Conservation (phyloP, 2,329 filamentous ascomycete genomes). For the Talaromyces islandicus region DNA sequence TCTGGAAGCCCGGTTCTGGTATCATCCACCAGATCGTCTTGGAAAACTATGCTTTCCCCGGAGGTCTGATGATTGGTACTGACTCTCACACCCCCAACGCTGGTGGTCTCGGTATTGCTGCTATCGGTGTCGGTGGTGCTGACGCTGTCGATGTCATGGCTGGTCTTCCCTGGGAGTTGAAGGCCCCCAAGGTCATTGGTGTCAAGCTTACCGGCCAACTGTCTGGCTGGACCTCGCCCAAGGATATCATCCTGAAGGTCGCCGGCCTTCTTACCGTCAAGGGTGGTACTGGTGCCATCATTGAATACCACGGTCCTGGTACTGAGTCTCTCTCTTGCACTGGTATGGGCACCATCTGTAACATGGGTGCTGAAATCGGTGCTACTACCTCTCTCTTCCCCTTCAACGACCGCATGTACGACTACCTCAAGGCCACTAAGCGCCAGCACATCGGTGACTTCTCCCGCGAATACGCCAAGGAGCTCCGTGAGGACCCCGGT, state of each 20-base stretch:
- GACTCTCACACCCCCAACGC: constrained; percentile 97
- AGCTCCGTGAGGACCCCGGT: constrained; percentile 81
- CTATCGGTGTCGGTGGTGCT: constrained; percentile 95
- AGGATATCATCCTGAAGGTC: constrained; percentile 97
- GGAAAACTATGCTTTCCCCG: constrained; percentile 99
- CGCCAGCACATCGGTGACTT: constrained; percentile 86
- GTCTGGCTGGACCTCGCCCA: constrained; percentile 86
- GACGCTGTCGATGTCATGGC: constrained; percentile 99
- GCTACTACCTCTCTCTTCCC: constrained; percentile 92
- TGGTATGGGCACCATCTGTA: constrained; percentile 77
- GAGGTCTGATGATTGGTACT: constrained; percentile 94
- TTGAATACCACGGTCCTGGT: constrained; percentile 57
- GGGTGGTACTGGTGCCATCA: constrained; percentile 87
- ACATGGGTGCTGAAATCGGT: constrained; percentile 61
- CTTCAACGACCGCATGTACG: constrained; percentile 97
- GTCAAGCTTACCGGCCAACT: constrained; percentile 87
- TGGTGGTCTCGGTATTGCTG: constrained; percentile 89
- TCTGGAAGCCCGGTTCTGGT: constrained; percentile 97
- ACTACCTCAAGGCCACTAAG: constrained; percentile 90
- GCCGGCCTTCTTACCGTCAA: constrained; percentile 96
- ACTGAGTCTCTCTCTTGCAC: constrained; percentile 69
- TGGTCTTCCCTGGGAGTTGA: constrained; percentile 93
- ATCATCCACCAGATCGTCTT: constrained; percentile 99
- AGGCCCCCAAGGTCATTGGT: constrained; percentile 95
- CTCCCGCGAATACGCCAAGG: constrained; percentile 73